Conservation (phyloP, 129 eudicot genomes). For the Escallonia herrerae region DNA sequence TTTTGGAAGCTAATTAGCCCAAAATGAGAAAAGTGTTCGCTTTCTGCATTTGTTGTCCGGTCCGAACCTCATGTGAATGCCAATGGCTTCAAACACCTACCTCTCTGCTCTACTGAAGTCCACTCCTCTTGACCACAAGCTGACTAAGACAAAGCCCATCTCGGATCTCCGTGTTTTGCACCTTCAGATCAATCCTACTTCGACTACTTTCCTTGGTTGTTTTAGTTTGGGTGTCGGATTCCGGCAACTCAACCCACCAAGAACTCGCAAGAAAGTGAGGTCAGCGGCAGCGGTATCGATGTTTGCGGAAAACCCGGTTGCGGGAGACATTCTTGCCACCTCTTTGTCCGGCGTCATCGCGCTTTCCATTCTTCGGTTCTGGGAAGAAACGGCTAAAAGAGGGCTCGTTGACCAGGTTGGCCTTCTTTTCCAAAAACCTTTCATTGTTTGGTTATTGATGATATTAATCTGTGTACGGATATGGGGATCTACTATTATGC, state of each 20-base stretch:
- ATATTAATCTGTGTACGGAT: not conserved
- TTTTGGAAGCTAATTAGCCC: too few relatives aligned
- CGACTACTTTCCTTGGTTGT: not conserved
- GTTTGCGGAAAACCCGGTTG: slow-evolving; percentile 26
- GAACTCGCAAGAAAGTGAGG: not conserved
- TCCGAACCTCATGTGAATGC: too few relatives aligned
- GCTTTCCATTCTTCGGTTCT: slow-evolving; percentile 27
- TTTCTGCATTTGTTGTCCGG: too few relatives aligned
- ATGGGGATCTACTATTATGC: not conserved
- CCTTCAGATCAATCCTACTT: not conserved
- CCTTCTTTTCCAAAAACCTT: not conserved
- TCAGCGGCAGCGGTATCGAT: slow-evolving; percentile 4
- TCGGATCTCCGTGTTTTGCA: not conserved
- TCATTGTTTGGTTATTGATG: not conserved
- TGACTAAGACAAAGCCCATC: not conserved
- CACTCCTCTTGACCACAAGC: not conserved
- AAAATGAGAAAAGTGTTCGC: too few relatives aligned
- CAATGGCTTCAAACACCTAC: not conserved
- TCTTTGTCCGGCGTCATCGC: slow-evolving; percentile 33
- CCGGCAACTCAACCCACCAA: not conserved
- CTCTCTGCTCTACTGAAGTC: not conserved
- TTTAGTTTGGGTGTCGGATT: not conserved
- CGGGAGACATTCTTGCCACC: slow-evolving; percentile 29
- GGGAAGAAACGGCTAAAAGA: slow-evolving; percentile 39
- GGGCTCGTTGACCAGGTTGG: slow-evolving; percentile 44